Evolutionary conservation across 2,329 filamentous ascomycete genomes (phyloP), one percentile per base, ranked within the genome.

Genomic region (Sporothrix globosa): DNA sequence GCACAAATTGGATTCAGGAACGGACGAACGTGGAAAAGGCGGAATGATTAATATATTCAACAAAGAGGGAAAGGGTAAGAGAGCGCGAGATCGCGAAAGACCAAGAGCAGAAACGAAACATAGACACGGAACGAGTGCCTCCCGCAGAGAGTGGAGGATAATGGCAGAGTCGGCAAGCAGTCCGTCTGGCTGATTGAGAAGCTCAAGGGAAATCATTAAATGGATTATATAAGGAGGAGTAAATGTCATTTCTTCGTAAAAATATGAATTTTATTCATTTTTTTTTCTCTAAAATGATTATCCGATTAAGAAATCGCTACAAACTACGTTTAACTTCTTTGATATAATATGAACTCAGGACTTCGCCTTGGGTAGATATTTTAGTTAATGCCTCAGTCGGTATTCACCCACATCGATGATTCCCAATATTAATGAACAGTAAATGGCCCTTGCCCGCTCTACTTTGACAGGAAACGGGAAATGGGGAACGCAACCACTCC

Each of bases 101-200:
- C 53, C 34, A 34, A 34, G 27, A 11, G 27, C 17, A 56, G 58
- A 63, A 63, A 63, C 60, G 60, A 66, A 48, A 66, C 63, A 50
- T 50, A 14, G 9, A 52, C 63, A 52, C 44, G 56, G 56, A 61
- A 41, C 56, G 56, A 41, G 2, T 4, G 30, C 56, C 34, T 60
- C 56, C 56, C 56, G 19, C 56, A 21, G 11, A 21, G 11, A 41
- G 30, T 60, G 56, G 56, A 34, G 17, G 41, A 11, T 21, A 7
- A 2, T 21, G 19, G 13, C 54, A 19, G 30, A 60, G 54, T 30
- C 54, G 54, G 30, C 19, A 39, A 9, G 19, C 30, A 21, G 9
- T 41, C 54, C 54, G 30, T 41, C 30, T 19, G 19, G 7, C 53
- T 4, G 30, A 14, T 19, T 17, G 11, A 6, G 34, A 5, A 34